These are phyloP conservation scores for Hypsizygus marmoreus DNA, from an alignment of 768 basidiomycete species.

Conservation along the genomic window DNA sequence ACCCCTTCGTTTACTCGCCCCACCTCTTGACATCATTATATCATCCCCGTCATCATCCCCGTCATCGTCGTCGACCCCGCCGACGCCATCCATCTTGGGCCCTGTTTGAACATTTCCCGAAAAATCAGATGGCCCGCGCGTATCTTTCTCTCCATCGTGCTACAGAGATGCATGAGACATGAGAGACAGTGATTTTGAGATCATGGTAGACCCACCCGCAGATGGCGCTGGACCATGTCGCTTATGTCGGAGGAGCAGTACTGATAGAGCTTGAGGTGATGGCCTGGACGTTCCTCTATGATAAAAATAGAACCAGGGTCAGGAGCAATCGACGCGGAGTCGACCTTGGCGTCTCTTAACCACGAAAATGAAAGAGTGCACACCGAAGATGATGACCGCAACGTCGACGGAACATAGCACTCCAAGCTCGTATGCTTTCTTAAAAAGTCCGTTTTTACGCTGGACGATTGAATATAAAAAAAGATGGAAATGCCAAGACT, in stretches of 20 bases:
- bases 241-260: constrained; percentile 75
- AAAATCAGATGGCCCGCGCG: constrained; percentile 48
- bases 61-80: constrained; percentile 42
- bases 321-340: constrained; percentile 5
- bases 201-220: constrained; percentile 35
- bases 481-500: constrained; percentile 42
- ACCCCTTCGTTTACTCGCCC: constrained; percentile 31
- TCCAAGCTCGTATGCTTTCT: constrained; percentile 90
- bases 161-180: constrained; percentile 22
- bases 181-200: constrained; percentile 4
- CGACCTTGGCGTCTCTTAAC: constrained; percentile 6
- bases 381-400: constrained; percentile 81
- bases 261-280: constrained; percentile 80
- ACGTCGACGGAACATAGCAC: constrained; percentile 88
- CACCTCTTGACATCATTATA: constrained; percentile 4
- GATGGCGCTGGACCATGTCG: constrained; percentile 69
- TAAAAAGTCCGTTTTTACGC: constrained; percentile 91
- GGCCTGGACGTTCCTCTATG: constrained; percentile 74
- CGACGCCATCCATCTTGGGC: constrained; percentile 35
- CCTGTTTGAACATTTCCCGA: constrained; percentile 32
- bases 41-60: constrained; percentile 32
- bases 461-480: constrained; percentile 41
- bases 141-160: constrained; percentile 55
- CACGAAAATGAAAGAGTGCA: constrained; percentile 10
- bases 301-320: constrained; percentile 46